Conservation (phyloP, 1,139 yeast genomes). For the Pichia sp. region DNA sequence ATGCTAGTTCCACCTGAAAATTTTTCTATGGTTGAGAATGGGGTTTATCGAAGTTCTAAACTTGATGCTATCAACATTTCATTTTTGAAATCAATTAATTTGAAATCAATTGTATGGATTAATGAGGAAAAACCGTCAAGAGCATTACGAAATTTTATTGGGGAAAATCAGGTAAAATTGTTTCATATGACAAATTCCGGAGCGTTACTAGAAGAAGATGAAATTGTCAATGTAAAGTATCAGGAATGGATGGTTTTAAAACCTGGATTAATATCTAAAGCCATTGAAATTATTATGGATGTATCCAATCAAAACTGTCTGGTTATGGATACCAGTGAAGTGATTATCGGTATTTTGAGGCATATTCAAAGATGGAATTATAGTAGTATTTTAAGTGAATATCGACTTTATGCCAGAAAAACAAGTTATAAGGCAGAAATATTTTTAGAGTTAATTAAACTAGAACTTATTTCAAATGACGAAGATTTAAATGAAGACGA, state of each 20-base stretch:
- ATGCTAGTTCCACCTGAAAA: constrained; percentile 79
- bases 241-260: constrained; percentile 73
- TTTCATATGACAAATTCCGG: constrained; percentile 33
- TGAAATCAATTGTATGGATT: constrained; percentile 52
- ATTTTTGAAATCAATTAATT: constrained; percentile 56
- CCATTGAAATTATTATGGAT: constrained; percentile 59
- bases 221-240: constrained; percentile 18
- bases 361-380: constrained; percentile 86
- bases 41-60: constrained; percentile 58
- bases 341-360: constrained; percentile 73
- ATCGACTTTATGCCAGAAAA: constrained; percentile 66
- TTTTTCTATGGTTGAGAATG: constrained; percentile 72
- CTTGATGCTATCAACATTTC: constrained; percentile 56
- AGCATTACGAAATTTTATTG: constrained; percentile 40
- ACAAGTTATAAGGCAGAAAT: constrained; percentile 77
- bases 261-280: constrained; percentile 47
- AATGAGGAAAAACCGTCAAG: constrained; percentile 73
- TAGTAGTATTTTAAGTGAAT: constrained; percentile 78
- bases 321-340: constrained; percentile 73
- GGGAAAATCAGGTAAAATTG: constrained; percentile 38
- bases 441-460: constrained; percentile 64
- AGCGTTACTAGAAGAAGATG: constrained; percentile 23
- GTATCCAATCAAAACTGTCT: constrained; percentile 57
- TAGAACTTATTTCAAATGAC: constrained; percentile 45
- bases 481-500: constrained; percentile 7